Evolutionary conservation across 2,329 filamentous ascomycete species (phyloP).

Genomic region (Claviceps spartinae): DNA sequence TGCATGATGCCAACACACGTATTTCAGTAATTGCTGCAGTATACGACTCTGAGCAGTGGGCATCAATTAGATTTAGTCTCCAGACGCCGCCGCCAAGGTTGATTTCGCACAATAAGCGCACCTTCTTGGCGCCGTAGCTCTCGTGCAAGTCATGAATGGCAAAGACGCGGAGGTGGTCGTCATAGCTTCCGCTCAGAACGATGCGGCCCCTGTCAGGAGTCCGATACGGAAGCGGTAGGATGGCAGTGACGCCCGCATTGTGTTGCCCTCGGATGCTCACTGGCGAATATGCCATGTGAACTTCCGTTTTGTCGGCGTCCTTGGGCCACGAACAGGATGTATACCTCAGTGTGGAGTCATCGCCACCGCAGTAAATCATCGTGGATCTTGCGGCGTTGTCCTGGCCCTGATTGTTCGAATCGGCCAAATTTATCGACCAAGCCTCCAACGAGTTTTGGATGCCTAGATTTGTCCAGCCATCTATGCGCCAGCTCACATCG

Average conservation of each 20-base stretch:
- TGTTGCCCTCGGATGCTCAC: constrained; percentile 38
- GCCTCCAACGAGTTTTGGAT: constrained; percentile 50
- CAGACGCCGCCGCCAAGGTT: constrained; percentile 75
- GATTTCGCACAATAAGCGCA: constrained; percentile 45
- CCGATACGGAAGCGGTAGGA: constrained; percentile 50
- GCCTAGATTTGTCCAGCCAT: constrained; percentile 21
- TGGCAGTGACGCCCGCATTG: constrained; percentile 74
- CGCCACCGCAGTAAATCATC: constrained; percentile 56
- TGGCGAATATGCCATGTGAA: constrained; percentile 7
- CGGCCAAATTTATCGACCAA: constrained; percentile 56
- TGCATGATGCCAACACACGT: constrained; percentile 71
- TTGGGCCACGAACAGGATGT: constrained; percentile 19
- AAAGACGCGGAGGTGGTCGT: constrained; percentile 65
- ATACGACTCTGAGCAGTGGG: constrained; percentile 7
- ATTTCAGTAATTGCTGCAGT: constrained; percentile 17
- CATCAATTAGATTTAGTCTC: constrained; percentile 54
- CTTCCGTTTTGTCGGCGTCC: constrained; percentile 6
- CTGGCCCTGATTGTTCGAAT: constrained; percentile 9
- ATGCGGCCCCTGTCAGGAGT: constrained; percentile 34
- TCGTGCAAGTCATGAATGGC: constrained; percentile 28
- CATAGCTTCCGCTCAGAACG: constrained; percentile 80
- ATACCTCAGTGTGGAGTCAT: constrained; percentile 53
- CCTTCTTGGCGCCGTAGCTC: constrained; percentile 27
- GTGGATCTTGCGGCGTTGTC: constrained; percentile 14
- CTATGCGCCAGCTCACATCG: constrained; percentile 26